A percentile compares a stretch with the other conserved stretches of the same genome.
Conservation (phyloP, 2,329 filamentous ascomycete genomes). For the Blumeriella jaapii region DNA sequence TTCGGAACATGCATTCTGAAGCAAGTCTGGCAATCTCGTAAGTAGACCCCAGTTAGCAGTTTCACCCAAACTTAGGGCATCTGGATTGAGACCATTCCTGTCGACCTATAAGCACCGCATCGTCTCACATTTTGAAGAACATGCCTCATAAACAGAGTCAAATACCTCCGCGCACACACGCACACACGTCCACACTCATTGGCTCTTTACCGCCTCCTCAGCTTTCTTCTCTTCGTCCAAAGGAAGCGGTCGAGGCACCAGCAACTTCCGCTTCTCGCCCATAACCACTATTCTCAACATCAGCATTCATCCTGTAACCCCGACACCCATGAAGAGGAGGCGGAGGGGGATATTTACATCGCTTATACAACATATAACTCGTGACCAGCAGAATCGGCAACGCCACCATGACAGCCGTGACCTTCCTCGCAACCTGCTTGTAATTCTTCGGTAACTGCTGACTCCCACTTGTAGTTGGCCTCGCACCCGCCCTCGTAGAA, state of each 20-base stretch:
- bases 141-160: not conserved
- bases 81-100: too few relatives aligned
- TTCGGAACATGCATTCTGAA: too few relatives aligned
- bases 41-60: too few relatives aligned
- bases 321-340: not conserved
- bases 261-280: conserved; percentile 15
- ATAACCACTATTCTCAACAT: conserved; percentile 12
- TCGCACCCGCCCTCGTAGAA: conserved; percentile 20
- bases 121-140: too few relatives aligned
- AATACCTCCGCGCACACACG: too few relatives aligned
- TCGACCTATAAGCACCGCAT: too few relatives aligned
- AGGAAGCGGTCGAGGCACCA: conserved; percentile 3
- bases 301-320: not conserved
- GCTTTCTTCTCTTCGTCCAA: not conserved
- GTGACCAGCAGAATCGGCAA: conserved; percentile 26
- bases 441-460: conserved; percentile 23
- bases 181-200: not conserved
- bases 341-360: conserved; percentile 18
- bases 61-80: too few relatives aligned
- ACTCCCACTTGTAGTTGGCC: conserved; percentile 11
- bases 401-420: conserved; percentile 25
- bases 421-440: conserved; percentile 21
- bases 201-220: not conserved
- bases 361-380: conserved; percentile 26
- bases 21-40: too few relatives aligned